Percentiles rank a stretch among this genome's conserved stretches.
Evolutionary conservation across 2,329 filamentous ascomycete genomes (phyloP).

Genomic region (Waltergamsia citrina): DNA sequence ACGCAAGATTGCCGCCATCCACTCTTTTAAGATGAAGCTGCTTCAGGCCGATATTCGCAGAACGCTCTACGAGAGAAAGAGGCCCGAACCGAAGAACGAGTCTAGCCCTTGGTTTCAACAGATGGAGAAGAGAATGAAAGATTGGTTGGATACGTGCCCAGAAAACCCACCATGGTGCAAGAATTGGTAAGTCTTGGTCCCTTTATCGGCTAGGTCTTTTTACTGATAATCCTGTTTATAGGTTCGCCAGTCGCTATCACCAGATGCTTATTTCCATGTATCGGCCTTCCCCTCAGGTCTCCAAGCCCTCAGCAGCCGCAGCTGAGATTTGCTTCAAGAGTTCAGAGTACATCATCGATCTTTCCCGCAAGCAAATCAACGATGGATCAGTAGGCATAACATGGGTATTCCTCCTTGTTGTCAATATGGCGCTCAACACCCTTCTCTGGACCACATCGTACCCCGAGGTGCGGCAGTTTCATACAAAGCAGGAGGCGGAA

Average conservation of each 20-base stretch:
- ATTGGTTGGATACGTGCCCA: slow-evolving; percentile 72
- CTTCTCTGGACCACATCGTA: slow-evolving; percentile 90
- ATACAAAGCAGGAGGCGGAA: slow-evolving; percentile 68
- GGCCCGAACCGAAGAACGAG: slow-evolving; percentile 66
- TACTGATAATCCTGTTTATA: slow-evolving; percentile 17
- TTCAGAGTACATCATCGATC: slow-evolving; percentile 69
- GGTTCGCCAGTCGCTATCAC: slow-evolving; percentile 64
- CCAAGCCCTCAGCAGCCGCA: slow-evolving; percentile 70
- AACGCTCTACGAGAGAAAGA: slow-evolving; percentile 77
- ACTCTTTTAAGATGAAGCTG: slow-evolving; percentile 87
- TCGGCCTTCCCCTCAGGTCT: slow-evolving; percentile 84
- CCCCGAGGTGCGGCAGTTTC: slow-evolving; percentile 64
- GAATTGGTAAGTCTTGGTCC: slow-evolving; percentile 53
- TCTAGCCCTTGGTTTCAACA: slow-evolving; percentile 77
- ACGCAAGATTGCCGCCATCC: slow-evolving; percentile 82
- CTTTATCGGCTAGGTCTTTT: background rate
- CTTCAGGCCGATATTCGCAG: slow-evolving; percentile 82
- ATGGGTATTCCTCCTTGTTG: slow-evolving; percentile 82
- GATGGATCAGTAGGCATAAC: slow-evolving; percentile 73
- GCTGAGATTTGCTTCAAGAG: slow-evolving; percentile 78
- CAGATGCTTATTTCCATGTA: slow-evolving; percentile 84
- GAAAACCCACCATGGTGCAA: slow-evolving; percentile 63
- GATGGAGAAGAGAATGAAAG: slow-evolving; percentile 69
- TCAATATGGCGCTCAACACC: slow-evolving; percentile 89
- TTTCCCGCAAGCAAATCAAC: slow-evolving; percentile 72